These are phyloP conservation scores for Penicillium verhagenii DNA, from an alignment of 495 filamentous ascomycete species.

Conservation along the genomic window DNA sequence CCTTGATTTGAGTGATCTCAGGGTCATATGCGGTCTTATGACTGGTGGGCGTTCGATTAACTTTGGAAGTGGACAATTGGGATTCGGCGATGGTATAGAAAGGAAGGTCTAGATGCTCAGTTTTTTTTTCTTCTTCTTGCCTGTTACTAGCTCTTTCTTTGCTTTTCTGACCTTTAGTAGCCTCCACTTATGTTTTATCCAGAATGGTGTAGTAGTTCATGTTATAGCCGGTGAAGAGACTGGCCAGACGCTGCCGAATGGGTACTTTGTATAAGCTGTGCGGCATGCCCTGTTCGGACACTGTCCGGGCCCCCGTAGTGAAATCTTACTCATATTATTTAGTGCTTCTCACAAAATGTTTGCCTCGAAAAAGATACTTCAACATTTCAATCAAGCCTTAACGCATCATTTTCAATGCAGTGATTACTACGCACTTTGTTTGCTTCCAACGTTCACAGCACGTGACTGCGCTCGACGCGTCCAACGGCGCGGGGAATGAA, in stretches of 20 bases:
- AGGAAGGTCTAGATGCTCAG: not conserved
- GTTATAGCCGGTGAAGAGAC: not conserved
- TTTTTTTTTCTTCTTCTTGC: too few relatives aligned
- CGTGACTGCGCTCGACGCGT: slow-evolving; percentile 7
- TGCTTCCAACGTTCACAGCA: not conserved
- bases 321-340: not conserved
- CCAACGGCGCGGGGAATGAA: slow-evolving; percentile 6
- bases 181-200: not conserved
- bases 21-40: not conserved
- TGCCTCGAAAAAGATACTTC: not conserved
- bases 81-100: not conserved
- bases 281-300: not conserved
- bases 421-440: not conserved
- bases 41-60: not conserved
- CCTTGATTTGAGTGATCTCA: not conserved
- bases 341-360: not conserved
- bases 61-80: not conserved
- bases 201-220: not conserved
- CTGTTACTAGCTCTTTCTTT: too few relatives aligned
- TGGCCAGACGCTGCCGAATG: not conserved
- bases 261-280: not conserved
- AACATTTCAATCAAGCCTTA: not conserved
- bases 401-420: not conserved
- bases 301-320: not conserved
- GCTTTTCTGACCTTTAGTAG: not conserved